phyloP scores from a whole-genome alignment of 257 asterid genomes.

The Lantana camara region DNA sequence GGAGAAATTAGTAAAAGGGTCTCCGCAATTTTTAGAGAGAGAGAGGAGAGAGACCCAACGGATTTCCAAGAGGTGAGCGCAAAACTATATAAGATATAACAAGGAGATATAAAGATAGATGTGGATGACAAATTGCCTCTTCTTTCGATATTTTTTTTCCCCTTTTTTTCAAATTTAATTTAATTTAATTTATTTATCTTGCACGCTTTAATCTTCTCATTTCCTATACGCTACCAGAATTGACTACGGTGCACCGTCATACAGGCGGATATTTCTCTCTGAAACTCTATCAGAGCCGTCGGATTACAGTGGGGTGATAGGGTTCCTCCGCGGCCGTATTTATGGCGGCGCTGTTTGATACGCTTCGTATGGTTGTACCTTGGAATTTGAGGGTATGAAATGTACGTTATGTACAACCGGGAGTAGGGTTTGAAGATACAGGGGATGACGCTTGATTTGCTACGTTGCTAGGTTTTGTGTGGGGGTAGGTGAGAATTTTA shows the following conservation, averaged over 20 bases:
- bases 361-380: slow-evolving; percentile 15
- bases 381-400: background rate
- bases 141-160: slow-evolving; percentile 6
- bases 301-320: background rate
- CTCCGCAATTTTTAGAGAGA: slow-evolving; percentile 23
- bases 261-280: slow-evolving; percentile 6
- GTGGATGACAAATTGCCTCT: slow-evolving; percentile 33
- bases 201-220: background rate
- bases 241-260: slow-evolving; percentile 22
- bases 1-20: slow-evolving; percentile 14
- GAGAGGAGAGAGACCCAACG: slow-evolving; percentile 32
- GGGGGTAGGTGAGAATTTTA: background rate
- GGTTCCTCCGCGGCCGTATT: background rate
- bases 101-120: slow-evolving; percentile 34
- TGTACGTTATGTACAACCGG: background rate
- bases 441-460: no score
- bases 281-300: background rate
- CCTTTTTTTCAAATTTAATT: no score
- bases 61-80: slow-evolving; percentile 27
- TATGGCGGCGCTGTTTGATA: background rate
- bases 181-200: slow-evolving; percentile 17
- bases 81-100: slow-evolving; percentile 2
- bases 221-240: slow-evolving; percentile 22
- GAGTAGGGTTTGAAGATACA: no score
- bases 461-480: no score